Evolutionary conservation across 2,329 filamentous ascomycete species (phyloP), one percentile per base, ranked within the genome.

Genomic region (Microdochium trichocladiopsis): DNA sequence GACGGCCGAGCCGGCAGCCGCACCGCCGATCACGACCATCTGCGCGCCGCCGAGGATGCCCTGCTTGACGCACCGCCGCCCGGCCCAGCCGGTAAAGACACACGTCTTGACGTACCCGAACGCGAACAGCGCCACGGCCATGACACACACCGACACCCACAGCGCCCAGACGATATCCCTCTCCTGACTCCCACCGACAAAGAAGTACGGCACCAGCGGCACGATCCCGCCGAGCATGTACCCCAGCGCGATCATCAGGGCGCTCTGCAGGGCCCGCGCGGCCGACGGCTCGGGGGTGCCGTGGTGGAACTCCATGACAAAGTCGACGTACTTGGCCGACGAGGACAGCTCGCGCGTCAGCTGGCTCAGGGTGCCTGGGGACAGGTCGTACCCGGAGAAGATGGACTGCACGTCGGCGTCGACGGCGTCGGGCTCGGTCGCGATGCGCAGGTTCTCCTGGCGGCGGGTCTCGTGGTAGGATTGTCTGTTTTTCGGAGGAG

Each of bases 221-320:
- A 83, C 70, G 53, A 82, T 69, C 0, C 80, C 80, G 23, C 79
- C 79, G 10, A 82, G 61, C 53, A 82, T 80, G 57, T 83, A 83
- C 2, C 75, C 76, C 8, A 74, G 54, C 1, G 78, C 77, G 24
- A 83, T 80, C 0, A 77, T 83, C n/a, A 78, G 51, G 6, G 77
- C 80, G 2, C 74, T 80, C 12, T 57, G 61, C 1, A 69, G 43
- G 2, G 68, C 67, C 9, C 65, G 60, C 18, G 60, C 61, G 18
- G 60, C 56, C 11, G 58, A 58, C 2, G 66, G 66, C 37, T 59
- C 57, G 23, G 64, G 60, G 24, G 60, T 56, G 24, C 61, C 61
- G 48, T 67, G 60, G 25, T 69, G 62, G 43, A 70, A 69, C 47
- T 63, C 59, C 61, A 69, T 64, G 2, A 75, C 63, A n/a, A 76